These are phyloP conservation scores for Xylariaceae sp. DNA, from an alignment of 2,329 filamentous ascomycete genomes.

Conservation along the genomic window DNA sequence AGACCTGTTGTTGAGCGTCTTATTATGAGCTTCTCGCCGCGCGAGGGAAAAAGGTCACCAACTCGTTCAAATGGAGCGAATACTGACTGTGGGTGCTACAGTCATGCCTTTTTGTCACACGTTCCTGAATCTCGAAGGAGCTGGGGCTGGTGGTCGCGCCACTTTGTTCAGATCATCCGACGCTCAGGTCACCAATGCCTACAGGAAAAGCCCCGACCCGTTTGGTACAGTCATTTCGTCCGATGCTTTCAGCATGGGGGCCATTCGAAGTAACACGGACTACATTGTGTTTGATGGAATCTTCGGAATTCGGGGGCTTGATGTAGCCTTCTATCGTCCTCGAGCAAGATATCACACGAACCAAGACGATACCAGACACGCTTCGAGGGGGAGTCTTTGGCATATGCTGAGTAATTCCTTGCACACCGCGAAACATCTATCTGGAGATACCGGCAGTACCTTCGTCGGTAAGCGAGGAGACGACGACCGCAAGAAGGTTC, in stretches of 20 bases:
- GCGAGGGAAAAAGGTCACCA: no score
- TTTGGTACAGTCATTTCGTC: slow-evolving; percentile 79
- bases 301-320: slow-evolving; percentile 79
- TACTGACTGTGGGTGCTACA: no score
- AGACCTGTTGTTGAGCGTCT: no score
- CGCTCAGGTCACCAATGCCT: slow-evolving; percentile 76
- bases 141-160: slow-evolving; percentile 84
- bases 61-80: no score
- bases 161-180: slow-evolving; percentile 86
- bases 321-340: slow-evolving; percentile 87
- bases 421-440: slow-evolving; percentile 67
- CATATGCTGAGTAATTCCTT: slow-evolving; percentile 90
- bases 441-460: slow-evolving; percentile 59
- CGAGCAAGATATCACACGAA: slow-evolving; percentile 86
- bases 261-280: slow-evolving; percentile 84
- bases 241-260: slow-evolving; percentile 76
- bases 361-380: slow-evolving; percentile 79
- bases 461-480: slow-evolving; percentile 55
- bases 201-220: slow-evolving; percentile 66
- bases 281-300: slow-evolving; percentile 77
- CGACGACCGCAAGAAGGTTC: slow-evolving; percentile 54
- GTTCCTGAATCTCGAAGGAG: slow-evolving; percentile 92
- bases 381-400: slow-evolving; percentile 70
- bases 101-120: slow-evolving; percentile 75
- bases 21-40: no score